Percentiles rank a stretch among this genome's conserved stretches.
Conservation (phyloP, 805 yeast species). For the Kluyveromyces starmeri region DNA sequence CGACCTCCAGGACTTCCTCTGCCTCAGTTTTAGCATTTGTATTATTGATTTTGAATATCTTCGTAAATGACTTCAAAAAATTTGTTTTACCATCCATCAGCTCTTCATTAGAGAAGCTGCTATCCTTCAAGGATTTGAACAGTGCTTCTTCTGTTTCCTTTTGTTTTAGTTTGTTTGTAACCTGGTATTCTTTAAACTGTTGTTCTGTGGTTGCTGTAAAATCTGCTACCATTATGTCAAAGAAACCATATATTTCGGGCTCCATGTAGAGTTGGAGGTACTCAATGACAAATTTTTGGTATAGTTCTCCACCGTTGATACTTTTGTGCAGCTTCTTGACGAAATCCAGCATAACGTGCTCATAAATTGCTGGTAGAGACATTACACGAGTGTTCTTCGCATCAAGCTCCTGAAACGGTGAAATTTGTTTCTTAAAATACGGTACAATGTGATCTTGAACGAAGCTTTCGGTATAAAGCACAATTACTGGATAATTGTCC, state of each 20-base stretch:
- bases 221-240: slow-evolving; percentile 24
- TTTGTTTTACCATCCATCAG: slow-evolving; percentile 38
- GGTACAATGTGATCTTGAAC: slow-evolving; percentile 31
- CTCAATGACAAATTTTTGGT: slow-evolving; percentile 22
- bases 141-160: slow-evolving; percentile 35
- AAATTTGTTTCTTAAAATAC: slow-evolving; percentile 20
- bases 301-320: slow-evolving; percentile 30
- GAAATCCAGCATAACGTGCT: slow-evolving; percentile 19
- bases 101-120: slow-evolving; percentile 27
- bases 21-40: slow-evolving; percentile 20
- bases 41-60: slow-evolving; percentile 41
- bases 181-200: slow-evolving; percentile 22
- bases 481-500: slow-evolving; percentile 32
- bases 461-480: slow-evolving; percentile 31
- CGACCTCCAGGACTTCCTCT: slow-evolving; percentile 43
- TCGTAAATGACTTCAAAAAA: slow-evolving; percentile 54
- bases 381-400: slow-evolving; percentile 13
- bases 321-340: slow-evolving; percentile 33
- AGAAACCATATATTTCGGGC: slow-evolving; percentile 27
- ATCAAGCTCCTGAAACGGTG: slow-evolving; percentile 3
- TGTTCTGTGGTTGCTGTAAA: slow-evolving; percentile 23
- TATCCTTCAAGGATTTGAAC: slow-evolving; percentile 34
- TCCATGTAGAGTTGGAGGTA: slow-evolving; percentile 33
- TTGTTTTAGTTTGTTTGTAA: slow-evolving; percentile 23
- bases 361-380: slow-evolving; percentile 29